Conservation (phyloP, 371 early-diverging fungal species). For the Actinomucor elegans region DNA sequence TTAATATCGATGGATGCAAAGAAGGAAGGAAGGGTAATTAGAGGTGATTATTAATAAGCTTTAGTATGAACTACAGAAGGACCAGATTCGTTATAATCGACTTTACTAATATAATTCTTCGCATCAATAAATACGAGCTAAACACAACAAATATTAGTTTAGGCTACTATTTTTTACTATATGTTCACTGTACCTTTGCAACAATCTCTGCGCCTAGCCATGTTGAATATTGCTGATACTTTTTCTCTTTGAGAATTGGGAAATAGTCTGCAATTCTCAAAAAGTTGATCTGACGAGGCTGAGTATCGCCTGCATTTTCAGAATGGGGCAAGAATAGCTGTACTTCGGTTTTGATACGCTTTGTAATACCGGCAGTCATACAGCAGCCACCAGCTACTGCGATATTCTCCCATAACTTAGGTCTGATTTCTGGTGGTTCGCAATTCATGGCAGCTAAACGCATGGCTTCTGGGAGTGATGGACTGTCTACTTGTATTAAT, state of each 20-base stretch:
- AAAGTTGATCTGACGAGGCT: conserved; percentile 71
- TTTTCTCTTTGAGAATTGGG: conserved; percentile 64
- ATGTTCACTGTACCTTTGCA: conserved; percentile 62
- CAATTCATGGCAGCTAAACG: conserved; percentile 63
- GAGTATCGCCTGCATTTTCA: conserved; percentile 77
- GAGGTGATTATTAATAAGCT: conserved; percentile 33
- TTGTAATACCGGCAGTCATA: conserved; percentile 23
- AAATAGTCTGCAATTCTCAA: conserved; percentile 79
- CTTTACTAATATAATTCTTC: conserved; percentile 75
- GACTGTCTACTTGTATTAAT: conserved; percentile 39
- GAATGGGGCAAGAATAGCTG: conserved; percentile 58
- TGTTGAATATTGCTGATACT: conserved; percentile 56
- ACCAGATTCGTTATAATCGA: conserved; percentile 81
- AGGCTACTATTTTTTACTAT: not conserved
- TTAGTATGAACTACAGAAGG: conserved; percentile 71
- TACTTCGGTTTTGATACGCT: conserved; percentile 65
- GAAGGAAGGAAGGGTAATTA: not conserved
- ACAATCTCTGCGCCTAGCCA: conserved; percentile 80
- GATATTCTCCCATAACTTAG: conserved; percentile 80
- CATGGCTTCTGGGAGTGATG: conserved; percentile 64
- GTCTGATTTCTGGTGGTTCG: conserved; percentile 77
- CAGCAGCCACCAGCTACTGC: conserved; percentile 71
- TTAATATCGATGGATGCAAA: too few species aligned
- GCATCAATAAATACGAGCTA: conserved; percentile 70
- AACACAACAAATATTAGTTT: not conserved